Evolutionary conservation across 495 filamentous ascomycete genomes (phyloP).

Genomic region (Umbilicaria muhlenbergii): DNA sequence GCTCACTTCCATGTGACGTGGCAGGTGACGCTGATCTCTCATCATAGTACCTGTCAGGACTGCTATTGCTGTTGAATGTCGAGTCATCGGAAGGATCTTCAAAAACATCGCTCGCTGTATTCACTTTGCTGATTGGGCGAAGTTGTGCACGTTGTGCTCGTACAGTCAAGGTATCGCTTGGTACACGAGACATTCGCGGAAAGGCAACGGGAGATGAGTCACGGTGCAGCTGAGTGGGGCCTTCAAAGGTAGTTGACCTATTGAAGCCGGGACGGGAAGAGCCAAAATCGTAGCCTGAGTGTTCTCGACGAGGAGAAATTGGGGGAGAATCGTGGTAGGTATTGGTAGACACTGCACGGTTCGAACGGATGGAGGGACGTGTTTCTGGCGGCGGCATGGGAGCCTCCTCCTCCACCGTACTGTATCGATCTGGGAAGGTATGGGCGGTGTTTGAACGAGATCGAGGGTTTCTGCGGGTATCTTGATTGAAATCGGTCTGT

Average conservation of each 20-base stretch:
- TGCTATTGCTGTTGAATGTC: conserved; percentile 35
- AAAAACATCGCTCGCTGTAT: conserved; percentile 39
- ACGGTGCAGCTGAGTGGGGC: conserved; percentile 35
- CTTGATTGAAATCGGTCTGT: conserved; percentile 16
- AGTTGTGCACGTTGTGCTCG: conserved; percentile 27
- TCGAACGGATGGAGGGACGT: conserved; percentile 50
- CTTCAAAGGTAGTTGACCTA: conserved; percentile 40
- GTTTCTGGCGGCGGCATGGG: conserved; percentile 23
- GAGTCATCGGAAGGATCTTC: conserved; percentile 49
- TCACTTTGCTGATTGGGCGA: conserved; percentile 23
- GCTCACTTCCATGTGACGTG: conserved; percentile 43
- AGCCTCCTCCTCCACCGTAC: conserved; percentile 40
- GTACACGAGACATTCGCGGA: conserved; percentile 35
- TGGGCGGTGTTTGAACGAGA: conserved; percentile 47
- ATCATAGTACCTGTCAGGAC: conserved; percentile 38
- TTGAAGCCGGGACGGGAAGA: conserved; percentile 27
- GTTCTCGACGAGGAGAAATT: conserved; percentile 21
- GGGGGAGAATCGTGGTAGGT: conserved; percentile 3
- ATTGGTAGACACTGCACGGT: conserved; percentile 21
- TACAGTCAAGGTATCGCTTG: conserved; percentile 36
- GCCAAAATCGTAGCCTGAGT: conserved; percentile 13
- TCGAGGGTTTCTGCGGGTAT: conserved; percentile 25
- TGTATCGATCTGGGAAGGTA: conserved; percentile 42
- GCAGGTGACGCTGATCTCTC: conserved; percentile 44
- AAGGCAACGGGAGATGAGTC: conserved; percentile 28